Evolutionary conservation across 108 stramenopile species (phyloP).

Genomic region (Nitzschia palea): DNA sequence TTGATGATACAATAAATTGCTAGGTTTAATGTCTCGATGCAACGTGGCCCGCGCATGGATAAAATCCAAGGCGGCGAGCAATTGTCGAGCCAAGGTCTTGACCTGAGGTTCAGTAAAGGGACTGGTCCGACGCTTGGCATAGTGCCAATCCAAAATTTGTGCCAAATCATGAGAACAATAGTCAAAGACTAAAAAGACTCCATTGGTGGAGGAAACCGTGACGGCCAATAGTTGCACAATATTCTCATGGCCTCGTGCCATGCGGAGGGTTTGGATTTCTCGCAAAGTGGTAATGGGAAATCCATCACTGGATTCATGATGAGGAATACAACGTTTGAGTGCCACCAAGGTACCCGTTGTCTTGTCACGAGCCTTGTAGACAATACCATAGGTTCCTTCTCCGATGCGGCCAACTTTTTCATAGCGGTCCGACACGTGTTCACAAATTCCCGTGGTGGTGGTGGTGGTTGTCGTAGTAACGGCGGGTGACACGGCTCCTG

Average conservation of each 20-base stretch:
- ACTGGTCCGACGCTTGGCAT: constrained; percentile 28
- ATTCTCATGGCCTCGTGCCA: constrained; percentile 49
- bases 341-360: constrained; percentile 52
- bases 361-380: constrained; percentile 91
- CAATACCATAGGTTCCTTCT: constrained; percentile 97
- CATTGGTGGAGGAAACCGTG: constrained; percentile 58
- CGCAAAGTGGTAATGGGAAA: constrained; percentile 82
- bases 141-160: constrained; percentile 59
- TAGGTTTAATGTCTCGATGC: constrained; percentile 87
- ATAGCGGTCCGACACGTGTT: constrained; percentile 77
- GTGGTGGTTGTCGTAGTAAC: no score
- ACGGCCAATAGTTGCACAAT: constrained; percentile 62
- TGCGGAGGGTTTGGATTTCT: constrained; percentile 67
- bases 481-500: no score
- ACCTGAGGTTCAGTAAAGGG: constrained; percentile 65
- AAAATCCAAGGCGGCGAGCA: constrained; percentile 63
- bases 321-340: constrained; percentile 79
- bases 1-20: constrained; percentile 67
- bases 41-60: constrained; percentile 60
- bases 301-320: constrained; percentile 83
- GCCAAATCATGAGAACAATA: constrained; percentile 73
- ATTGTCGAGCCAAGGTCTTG: constrained; percentile 59
- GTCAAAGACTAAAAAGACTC: constrained; percentile 86
- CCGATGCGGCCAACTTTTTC: constrained; percentile 93
- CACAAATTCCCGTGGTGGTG: constrained; percentile 43